Evolutionary conservation across 305 asterid species (phyloP), one percentile per base, ranked within the genome.

Genomic region (Fraxinus dipetala): DNA sequence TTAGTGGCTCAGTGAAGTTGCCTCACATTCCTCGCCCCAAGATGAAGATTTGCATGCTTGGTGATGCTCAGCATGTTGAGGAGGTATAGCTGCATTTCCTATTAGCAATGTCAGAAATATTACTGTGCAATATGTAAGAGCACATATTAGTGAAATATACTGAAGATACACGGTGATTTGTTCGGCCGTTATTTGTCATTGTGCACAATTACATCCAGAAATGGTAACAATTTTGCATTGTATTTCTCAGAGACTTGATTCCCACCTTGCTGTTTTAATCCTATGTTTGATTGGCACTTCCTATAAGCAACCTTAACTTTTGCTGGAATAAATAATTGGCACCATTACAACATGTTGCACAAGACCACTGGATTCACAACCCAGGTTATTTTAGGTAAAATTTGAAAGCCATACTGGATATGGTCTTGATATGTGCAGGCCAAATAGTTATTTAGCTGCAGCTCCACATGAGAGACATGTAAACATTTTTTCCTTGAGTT

Each of bases 1-100:
- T 91, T 86, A 91, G 95, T 35, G 95, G 95, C 3, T 91, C 95
- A 36, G 95, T 91, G 28, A 91, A 80, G 85, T 69, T 91, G 87
- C 95, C 93, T 10, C 93, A 91, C 85, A 90, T 91, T 36, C 93
- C 93, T 22, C 81, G 95, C 1, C 95, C 95, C 6, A 91, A 91
- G 80, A 90, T 90, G 93, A 90, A 87, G 84, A 78, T 91, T 43
- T 91, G 95, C 85, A 91, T 91, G 95, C 95, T 91, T 61, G 95
- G 95, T 70, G 93, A 91, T 89, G 95, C 95, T 76, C 93, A 91
- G 87, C 93, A 91, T 10, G 95, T 90, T 6, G 95, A 86, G 77
- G 93, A 91, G 92, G 95, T 91, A 87, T 76, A 76, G 34, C 4
- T 36, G 72, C 43, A 6, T 72, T 56, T 24, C 36, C 8, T 76